phyloP scores from a whole-genome alignment of 108 stramenopile genomes.

The Seminavis robusta region DNA sequence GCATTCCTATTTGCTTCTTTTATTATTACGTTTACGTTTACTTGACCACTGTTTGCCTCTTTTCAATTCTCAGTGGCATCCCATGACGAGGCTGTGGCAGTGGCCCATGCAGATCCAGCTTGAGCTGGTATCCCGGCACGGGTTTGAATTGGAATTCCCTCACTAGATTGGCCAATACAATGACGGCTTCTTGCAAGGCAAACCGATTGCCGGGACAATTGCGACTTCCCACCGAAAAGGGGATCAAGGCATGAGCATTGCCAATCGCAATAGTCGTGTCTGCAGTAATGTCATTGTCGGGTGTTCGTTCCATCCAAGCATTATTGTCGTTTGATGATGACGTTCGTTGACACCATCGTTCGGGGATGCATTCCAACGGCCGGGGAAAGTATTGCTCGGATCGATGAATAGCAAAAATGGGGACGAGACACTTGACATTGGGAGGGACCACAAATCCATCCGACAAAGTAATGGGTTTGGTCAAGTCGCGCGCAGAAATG shows the following conservation, averaged over 20 bases:
- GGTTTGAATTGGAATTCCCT: slow-evolving; percentile 15
- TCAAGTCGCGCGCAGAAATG: slow-evolving; percentile 34
- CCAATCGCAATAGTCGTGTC: slow-evolving; percentile 16
- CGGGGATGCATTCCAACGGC: slow-evolving; percentile 47
- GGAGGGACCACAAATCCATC: slow-evolving; percentile 16
- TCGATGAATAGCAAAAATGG: slow-evolving; percentile 34
- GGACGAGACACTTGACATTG: slow-evolving; percentile 28
- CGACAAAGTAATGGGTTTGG: slow-evolving; percentile 29
- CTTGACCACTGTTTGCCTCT: too few relatives aligned
- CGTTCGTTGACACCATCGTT: slow-evolving; percentile 59
- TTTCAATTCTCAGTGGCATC: too few relatives aligned
- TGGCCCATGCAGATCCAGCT: too few relatives aligned
- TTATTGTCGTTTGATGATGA: too few relatives aligned
- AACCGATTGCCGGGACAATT: slow-evolving; percentile 56
- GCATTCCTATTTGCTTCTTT: too few relatives aligned
- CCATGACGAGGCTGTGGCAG: too few relatives aligned
- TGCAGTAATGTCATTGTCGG: too few relatives aligned
- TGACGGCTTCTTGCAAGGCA: slow-evolving; percentile 27
- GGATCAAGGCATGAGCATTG: slow-evolving; percentile 33
- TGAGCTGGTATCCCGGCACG: too few relatives aligned
- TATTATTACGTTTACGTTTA: too few relatives aligned
- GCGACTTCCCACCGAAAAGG: slow-evolving; percentile 49
- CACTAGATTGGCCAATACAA: slow-evolving; percentile 14
- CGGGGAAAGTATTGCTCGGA: slow-evolving; percentile 34
- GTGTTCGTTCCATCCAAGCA: too few relatives aligned